These are phyloP conservation scores for Gynandropsis gynandra DNA, from an alignment of 345 rosid genomes.

Conservation along the genomic window DNA sequence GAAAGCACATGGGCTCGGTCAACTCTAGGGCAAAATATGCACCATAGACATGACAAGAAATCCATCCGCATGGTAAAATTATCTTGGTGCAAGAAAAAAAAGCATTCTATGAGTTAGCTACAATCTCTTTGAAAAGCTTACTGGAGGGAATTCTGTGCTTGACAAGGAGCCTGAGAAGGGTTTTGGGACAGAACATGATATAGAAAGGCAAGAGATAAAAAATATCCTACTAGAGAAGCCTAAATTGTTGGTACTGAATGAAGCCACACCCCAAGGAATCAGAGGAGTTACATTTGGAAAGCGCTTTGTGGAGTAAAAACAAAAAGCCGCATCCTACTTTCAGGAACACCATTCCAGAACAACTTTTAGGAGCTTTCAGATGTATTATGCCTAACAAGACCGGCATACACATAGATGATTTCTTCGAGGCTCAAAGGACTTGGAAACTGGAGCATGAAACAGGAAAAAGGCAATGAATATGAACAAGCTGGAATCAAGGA, in stretches of 20 bases:
- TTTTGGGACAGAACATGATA: no score
- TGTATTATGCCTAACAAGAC: slow-evolving; percentile 45
- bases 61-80: slow-evolving; percentile 45
- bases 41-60: neutral
- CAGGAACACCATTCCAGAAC: slow-evolving; percentile 84
- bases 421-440: slow-evolving; percentile 22
- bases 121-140: no score
- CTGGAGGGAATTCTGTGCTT: no score
- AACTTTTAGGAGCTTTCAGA: slow-evolving; percentile 61
- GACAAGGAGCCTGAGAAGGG: no score
- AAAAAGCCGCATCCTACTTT: slow-evolving; percentile 53
- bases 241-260: slow-evolving; percentile 56
- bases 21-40: slow-evolving; percentile 3
- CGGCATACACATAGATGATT: slow-evolving; percentile 27
- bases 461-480: slow-evolving; percentile 22
- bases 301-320: slow-evolving; percentile 46
- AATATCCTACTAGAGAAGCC: slow-evolving; percentile 42
- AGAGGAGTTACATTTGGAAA: slow-evolving; percentile 46
- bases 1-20: slow-evolving; percentile 33
- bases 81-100: slow-evolving; percentile 45
- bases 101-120: no score
- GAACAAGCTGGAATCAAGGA: slow-evolving; percentile 32
- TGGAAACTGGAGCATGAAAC: slow-evolving; percentile 18
- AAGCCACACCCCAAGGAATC: slow-evolving; percentile 72
- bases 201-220: slow-evolving; percentile 14